phyloP scores from a whole-genome alignment of 2,329 filamentous ascomycete species.

The Claviceps citrina region DNA sequence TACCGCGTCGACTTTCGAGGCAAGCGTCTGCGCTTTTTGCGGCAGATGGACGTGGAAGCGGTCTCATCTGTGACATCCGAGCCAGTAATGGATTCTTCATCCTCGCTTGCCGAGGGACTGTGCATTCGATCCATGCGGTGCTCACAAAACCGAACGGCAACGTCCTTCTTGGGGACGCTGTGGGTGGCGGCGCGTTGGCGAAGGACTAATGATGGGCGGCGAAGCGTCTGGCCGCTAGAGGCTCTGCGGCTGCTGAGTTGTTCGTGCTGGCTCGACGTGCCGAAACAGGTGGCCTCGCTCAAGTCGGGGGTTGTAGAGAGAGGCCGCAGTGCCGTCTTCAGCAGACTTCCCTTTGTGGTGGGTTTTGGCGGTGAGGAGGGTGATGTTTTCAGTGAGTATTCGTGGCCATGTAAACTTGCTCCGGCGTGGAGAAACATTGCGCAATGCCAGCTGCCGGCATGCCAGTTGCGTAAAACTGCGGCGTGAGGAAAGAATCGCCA shows the following conservation, averaged over 20 bases:
- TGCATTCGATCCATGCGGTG: conserved; percentile 17
- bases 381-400: conserved; percentile 31
- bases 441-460: not conserved
- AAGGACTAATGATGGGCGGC: conserved; percentile 4
- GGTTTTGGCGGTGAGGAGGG: conserved; percentile 16
- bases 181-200: conserved; percentile 23
- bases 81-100: conserved; percentile 27
- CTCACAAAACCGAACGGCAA: conserved; percentile 32
- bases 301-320: conserved; percentile 14
- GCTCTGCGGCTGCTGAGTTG: not conserved
- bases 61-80: conserved; percentile 32
- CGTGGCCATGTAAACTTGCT: conserved; percentile 44
- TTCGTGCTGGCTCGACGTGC: not conserved
- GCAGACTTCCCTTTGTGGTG: conserved; percentile 22
- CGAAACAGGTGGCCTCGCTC: conserved; percentile 9
- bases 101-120: conserved; percentile 27
- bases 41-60: conserved; percentile 22
- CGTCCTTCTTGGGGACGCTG: conserved; percentile 23
- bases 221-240: conserved; percentile 2
- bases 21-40: conserved; percentile 28
- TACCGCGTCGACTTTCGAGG: conserved; percentile 46
- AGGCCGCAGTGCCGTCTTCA: conserved; percentile 27
- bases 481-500: too few relatives aligned
- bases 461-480: too few relatives aligned
- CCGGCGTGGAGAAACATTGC: conserved; percentile 44